Evolutionary conservation across 495 filamentous ascomycete genomes (phyloP).

Genomic region (Geoglossum glabrum): DNA sequence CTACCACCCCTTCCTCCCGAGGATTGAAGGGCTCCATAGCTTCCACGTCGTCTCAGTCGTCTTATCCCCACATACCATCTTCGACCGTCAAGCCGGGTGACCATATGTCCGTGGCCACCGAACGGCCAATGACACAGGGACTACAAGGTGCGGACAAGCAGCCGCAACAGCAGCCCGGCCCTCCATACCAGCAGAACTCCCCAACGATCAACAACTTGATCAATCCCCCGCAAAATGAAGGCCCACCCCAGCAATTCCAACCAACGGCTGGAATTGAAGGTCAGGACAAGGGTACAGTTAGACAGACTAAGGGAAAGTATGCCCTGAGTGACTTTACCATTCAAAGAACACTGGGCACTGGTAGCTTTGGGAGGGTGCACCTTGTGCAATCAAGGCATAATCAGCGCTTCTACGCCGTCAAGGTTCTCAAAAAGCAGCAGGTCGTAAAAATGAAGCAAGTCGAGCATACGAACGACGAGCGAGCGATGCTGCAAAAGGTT

Average conservation of each 20-base stretch:
- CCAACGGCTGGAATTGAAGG: constrained; percentile 8
- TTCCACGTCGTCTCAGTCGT: constrained; percentile 21
- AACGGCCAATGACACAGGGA: background rate
- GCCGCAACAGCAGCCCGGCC: constrained; percentile 13
- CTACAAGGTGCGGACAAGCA: constrained; percentile 1
- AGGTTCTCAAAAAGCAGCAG: constrained; percentile 94
- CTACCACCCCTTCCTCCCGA: constrained; percentile 22
- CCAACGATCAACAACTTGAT: constrained; percentile 48
- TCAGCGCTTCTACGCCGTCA: constrained; percentile 90
- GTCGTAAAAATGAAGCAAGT: constrained; percentile 99
- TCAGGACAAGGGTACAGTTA: constrained; percentile 20
- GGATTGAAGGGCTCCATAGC: constrained; percentile 17
- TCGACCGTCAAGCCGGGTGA: constrained; percentile 8
- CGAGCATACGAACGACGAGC: constrained; percentile 95
- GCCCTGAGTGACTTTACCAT: constrained; percentile 73
- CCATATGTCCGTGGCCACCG: background rate
- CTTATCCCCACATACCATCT: constrained; percentile 13
- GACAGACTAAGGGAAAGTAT: constrained; percentile 95
- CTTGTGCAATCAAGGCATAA: constrained; percentile 94
- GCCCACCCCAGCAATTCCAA: constrained; percentile 9
- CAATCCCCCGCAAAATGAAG: constrained; percentile 37
- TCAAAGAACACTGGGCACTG: constrained; percentile 79
- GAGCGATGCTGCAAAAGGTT: constrained; percentile 81
- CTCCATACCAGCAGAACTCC: constrained; percentile 19
- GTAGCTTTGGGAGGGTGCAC: constrained; percentile 91